Evolutionary conservation across 1,284 basidiomycete genomes (phyloP), one percentile per base, ranked within the genome.

Genomic region (Austroboletus novae-zelandiae): DNA sequence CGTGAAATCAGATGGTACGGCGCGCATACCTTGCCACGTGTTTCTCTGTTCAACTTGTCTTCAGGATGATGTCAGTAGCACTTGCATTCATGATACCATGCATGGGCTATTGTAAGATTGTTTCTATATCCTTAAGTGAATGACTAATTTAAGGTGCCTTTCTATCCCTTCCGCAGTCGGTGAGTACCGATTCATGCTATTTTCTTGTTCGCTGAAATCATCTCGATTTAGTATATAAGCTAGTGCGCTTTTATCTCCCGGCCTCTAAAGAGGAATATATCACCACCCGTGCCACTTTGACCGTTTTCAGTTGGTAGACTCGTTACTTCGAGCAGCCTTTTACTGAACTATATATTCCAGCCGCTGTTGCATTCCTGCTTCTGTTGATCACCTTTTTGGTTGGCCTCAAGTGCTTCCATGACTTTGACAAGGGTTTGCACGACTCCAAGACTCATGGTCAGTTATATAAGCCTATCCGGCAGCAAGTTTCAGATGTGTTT

Each of bases 1-100:
- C 75, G 84, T 49, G 90, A 92, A 70, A 82, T 91, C 54, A 90
- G 84, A 67, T 86, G 79, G 89, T 87, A 55, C 30, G 75, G 66
- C 29, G n/a, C 43, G 4, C 29, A 4, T 27, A 6, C 17, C 39
- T 31, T 23, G 18, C 17, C n/a, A 5, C 45, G 7, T 37, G 20
- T 45, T 57, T 44, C 32, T 27, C 15, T 1, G 7, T 40, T 32
- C 43, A 40, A 54, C 43, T 27, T 44, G 9, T 30, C 20, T 35
- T 15, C 0, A 66, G 85, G 77, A 68, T 89, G 46, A 90, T 91
- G 88, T 71, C 75, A 0, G 64, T 80, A 30, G 86, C 83, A 11
- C 72, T 89, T 25, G 69, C 77, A 15, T 70, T 90, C 70, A 90
- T 92, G 88, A 61, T 87, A 65, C 84, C 87, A 46, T 80, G 88